Conservation (phyloP, 2,329 filamentous ascomycete genomes). For the Paraphoma chrysanthemicola region DNA sequence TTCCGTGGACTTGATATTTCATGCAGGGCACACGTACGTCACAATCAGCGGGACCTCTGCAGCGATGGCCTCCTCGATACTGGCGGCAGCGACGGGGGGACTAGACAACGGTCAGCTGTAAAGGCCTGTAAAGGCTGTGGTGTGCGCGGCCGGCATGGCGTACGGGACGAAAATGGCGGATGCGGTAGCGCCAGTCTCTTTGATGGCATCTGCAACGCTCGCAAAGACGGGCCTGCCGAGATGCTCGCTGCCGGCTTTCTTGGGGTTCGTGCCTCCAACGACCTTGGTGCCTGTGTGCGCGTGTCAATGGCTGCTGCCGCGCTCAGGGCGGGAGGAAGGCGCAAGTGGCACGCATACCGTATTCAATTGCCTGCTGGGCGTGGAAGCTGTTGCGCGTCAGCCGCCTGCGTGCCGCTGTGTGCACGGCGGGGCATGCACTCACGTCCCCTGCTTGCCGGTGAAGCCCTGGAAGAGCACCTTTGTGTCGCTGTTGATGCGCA, state of each 20-base stretch:
- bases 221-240: slow-evolving; percentile 92
- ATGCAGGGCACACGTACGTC: slow-evolving; percentile 61
- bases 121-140: not conserved
- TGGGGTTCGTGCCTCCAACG: slow-evolving; percentile 97
- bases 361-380: slow-evolving; percentile 96
- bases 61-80: slow-evolving; percentile 94
- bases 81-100: slow-evolving; percentile 86
- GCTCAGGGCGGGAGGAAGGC: not conserved
- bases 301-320: slow-evolving; percentile 31
- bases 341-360: slow-evolving; percentile 68
- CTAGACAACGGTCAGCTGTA: slow-evolving; percentile 53
- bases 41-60: slow-evolving; percentile 95
- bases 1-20: slow-evolving; percentile 13
- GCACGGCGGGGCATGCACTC: slow-evolving; percentile 28
- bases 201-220: slow-evolving; percentile 85
- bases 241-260: slow-evolving; percentile 93
- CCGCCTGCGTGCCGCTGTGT: not conserved
- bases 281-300: slow-evolving; percentile 81
- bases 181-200: slow-evolving; percentile 87
- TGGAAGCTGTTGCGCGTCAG: slow-evolving; percentile 75
- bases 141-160: slow-evolving; percentile 21
- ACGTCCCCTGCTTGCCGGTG: slow-evolving; percentile 93
- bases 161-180: slow-evolving; percentile 97
- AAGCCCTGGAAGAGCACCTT: slow-evolving; percentile 98
- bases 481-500: slow-evolving; percentile 91